These are phyloP conservation scores for Ascoidea rubescens DNA, from an alignment of 805 yeast genomes.

Conservation along the genomic window DNA sequence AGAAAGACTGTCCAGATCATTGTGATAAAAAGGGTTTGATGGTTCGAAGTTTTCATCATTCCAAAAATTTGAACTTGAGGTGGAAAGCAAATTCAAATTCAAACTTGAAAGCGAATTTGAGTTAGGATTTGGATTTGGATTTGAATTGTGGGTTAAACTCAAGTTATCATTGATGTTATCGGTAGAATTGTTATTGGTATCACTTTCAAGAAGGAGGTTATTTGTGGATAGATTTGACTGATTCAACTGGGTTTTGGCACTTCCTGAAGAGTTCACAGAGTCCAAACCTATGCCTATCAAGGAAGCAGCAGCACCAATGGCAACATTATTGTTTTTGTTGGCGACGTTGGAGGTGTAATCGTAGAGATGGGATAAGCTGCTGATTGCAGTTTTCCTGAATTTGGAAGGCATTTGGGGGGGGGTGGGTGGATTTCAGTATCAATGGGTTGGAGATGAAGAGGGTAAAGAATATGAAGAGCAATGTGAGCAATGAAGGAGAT, in stretches of 20 bases:
- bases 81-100: not conserved
- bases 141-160: slow-evolving; percentile 13
- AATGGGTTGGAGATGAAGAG: no score
- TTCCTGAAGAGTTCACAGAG: slow-evolving; percentile 6
- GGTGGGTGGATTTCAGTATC: no score
- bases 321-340: slow-evolving; percentile 5
- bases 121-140: slow-evolving; percentile 10
- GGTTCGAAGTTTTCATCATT: slow-evolving; percentile 12
- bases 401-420: not conserved
- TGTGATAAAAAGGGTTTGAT: no score
- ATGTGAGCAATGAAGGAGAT: no score
- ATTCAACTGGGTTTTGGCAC: slow-evolving; percentile 8
- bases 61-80: slow-evolving; percentile 9
- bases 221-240: no score
- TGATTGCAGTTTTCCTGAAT: not conserved
- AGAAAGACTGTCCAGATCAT: no score
- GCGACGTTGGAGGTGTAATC: not conserved
- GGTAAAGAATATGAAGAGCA: no score
- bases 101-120: not conserved
- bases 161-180: slow-evolving; percentile 5
- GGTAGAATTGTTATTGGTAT: slow-evolving; percentile 7
- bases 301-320: slow-evolving; percentile 31
- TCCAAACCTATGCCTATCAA: slow-evolving; percentile 31
- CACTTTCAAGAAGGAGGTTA: no score
- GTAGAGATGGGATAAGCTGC: not conserved